phyloP scores from a whole-genome alignment of 164 flowering plant species.

The Stephania japonica region DNA sequence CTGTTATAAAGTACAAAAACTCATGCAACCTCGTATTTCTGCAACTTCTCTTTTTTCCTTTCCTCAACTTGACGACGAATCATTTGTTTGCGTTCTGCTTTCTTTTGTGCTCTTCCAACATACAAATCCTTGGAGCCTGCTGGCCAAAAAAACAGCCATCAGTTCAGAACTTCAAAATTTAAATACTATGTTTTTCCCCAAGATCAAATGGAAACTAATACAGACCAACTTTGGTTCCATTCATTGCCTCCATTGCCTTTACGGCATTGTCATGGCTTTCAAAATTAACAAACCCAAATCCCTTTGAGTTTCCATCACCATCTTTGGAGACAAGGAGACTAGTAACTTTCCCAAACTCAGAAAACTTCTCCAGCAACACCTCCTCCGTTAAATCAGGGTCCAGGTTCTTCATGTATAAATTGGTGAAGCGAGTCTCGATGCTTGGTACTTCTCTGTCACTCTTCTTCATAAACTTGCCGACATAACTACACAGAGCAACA shows the following conservation, averaged over 20 bases:
- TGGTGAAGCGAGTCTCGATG: constrained; percentile 20
- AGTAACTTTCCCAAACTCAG: constrained; percentile 30
- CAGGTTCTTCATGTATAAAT: constrained; percentile 44
- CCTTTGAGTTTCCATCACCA: constrained; percentile 36
- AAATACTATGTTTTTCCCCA: not conserved
- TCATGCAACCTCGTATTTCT: constrained; percentile 13
- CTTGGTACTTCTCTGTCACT: constrained; percentile 28
- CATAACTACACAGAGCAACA: constrained; percentile 39
- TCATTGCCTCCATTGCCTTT: constrained; percentile 35
- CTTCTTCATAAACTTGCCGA: constrained; percentile 51
- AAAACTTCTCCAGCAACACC: constrained; percentile 28
- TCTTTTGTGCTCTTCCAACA: constrained; percentile 43
- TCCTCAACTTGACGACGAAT: constrained; percentile 12
- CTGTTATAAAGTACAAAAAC: not conserved
- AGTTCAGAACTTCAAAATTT: not conserved
- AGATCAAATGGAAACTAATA: not conserved
- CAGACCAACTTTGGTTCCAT: constrained; percentile 38
- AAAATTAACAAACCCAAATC: constrained; percentile 49
- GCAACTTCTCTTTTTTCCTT: not conserved
- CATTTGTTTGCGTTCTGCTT: constrained; percentile 31
- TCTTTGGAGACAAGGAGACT: constrained; percentile 33
- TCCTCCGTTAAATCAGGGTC: constrained; percentile 31
- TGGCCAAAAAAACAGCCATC: not conserved
- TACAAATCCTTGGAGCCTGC: constrained; percentile 36
- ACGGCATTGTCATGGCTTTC: constrained; percentile 33